Percentiles rank a stretch among this genome's conserved stretches.
These are phyloP conservation scores for Didymella arachidicola DNA, from an alignment of 2,329 filamentous ascomycete species.

Conservation along the genomic window DNA sequence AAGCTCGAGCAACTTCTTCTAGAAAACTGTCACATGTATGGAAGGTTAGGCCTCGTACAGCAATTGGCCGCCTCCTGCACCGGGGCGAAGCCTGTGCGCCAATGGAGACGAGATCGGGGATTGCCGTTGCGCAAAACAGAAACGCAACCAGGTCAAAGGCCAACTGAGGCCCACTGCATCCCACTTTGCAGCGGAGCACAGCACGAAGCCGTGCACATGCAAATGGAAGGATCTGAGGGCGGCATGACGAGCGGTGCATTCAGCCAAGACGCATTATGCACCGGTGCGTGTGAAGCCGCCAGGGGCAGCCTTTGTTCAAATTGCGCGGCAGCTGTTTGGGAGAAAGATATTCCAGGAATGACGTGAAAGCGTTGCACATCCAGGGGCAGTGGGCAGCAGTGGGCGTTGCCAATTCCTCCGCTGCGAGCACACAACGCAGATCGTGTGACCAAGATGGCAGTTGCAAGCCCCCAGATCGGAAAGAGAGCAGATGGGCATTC, in stretches of 20 bases:
- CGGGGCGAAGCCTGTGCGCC: slow-evolving; percentile 20
- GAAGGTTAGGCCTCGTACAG: slow-evolving; percentile 22
- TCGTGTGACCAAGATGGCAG: slow-evolving; percentile 13
- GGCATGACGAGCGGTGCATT: slow-evolving; percentile 27
- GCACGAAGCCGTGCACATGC: slow-evolving; percentile 25
- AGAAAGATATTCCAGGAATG: slow-evolving; percentile 13
- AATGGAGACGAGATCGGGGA: slow-evolving; percentile 12
- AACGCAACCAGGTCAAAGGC: slow-evolving; percentile 19
- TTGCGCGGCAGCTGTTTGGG: slow-evolving; percentile 17
- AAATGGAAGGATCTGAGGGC: slow-evolving; percentile 27
- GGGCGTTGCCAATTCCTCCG: no score
- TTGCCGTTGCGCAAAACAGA: slow-evolving; percentile 17
- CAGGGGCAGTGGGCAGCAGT: slow-evolving; percentile 5
- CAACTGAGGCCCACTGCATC: slow-evolving; percentile 17
- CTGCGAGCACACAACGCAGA: slow-evolving; percentile 3
- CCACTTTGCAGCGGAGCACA: slow-evolving; percentile 16
- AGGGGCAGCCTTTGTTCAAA: slow-evolving; percentile 8
- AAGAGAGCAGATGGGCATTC: slow-evolving; percentile 14
- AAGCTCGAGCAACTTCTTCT: slow-evolving; percentile 34
- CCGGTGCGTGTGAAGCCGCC: slow-evolving; percentile 14
- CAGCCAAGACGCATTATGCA: slow-evolving; percentile 25
- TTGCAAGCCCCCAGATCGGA: slow-evolving; percentile 10
- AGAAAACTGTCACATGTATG: slow-evolving; percentile 24
- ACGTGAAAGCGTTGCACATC: slow-evolving; percentile 5
- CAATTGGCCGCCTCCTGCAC: slow-evolving; percentile 19